Percentiles rank a stretch among this genome's conserved stretches.
phyloP scores from a whole-genome alignment of 805 yeast species.

The Schizosaccharomyces japonicus region DNA sequence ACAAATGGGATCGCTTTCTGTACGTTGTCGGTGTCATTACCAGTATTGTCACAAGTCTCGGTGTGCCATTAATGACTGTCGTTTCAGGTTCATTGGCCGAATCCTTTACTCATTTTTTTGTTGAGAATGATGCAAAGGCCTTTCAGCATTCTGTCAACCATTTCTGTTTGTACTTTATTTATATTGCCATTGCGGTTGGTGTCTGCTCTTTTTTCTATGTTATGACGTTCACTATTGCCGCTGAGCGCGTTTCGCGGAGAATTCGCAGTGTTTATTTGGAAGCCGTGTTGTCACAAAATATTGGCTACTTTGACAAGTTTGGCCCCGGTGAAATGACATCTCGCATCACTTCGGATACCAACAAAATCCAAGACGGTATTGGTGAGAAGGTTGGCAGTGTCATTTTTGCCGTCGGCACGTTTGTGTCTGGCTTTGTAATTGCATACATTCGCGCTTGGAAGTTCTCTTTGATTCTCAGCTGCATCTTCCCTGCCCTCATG shows the following conservation, averaged over 20 bases:
- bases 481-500: conserved; percentile 16
- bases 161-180: conserved; percentile 19
- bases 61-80: conserved; percentile 21
- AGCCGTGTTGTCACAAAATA: conserved; percentile 20
- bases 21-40: conserved; percentile 15
- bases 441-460: conserved; percentile 18
- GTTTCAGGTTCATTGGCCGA: conserved; percentile 20
- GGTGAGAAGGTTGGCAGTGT: conserved; percentile 21
- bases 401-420: conserved; percentile 19
- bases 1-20: conserved; percentile 8
- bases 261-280: conserved; percentile 18
- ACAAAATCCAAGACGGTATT: conserved; percentile 21
- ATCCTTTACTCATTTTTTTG: conserved; percentile 16
- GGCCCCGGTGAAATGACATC: conserved; percentile 24
- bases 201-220: conserved; percentile 15
- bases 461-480: conserved; percentile 17
- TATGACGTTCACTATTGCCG: conserved; percentile 18
- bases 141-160: conserved; percentile 18
- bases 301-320: conserved; percentile 21
- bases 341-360: conserved; percentile 21
- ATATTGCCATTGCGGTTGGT: conserved; percentile 19
- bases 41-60: conserved; percentile 12
- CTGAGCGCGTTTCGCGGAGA: conserved; percentile 21
- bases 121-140: conserved; percentile 9
- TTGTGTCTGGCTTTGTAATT: conserved; percentile 19